A percentile compares a stretch with the other conserved stretches of the same genome.
Conservation (phyloP, 306 rosid species). For the Amphicarpaea edgeworthii region DNA sequence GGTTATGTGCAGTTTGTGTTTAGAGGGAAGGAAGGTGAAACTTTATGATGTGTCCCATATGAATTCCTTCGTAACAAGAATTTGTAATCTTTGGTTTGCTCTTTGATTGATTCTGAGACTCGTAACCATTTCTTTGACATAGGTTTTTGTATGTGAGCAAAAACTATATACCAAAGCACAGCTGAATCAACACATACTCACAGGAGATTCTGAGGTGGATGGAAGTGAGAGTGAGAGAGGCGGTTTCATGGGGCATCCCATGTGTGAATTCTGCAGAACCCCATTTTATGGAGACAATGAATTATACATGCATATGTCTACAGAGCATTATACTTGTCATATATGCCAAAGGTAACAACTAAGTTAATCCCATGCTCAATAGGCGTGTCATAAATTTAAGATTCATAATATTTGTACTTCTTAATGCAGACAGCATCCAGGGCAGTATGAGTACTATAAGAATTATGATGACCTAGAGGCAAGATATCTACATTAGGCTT, state of each 20-base stretch:
- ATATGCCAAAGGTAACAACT: conserved; percentile 83
- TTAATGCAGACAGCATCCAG: conserved; percentile 84
- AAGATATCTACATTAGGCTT: conserved; percentile 49
- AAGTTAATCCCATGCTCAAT: conserved; percentile 13
- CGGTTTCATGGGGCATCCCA: conserved; percentile 95
- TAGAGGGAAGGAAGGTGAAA: conserved; percentile 94
- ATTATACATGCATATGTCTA: conserved; percentile 87
- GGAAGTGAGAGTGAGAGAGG: conserved; percentile 99
- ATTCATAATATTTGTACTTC: conserved; percentile 35
- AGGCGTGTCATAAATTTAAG: background rate
- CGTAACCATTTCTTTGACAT: conserved; percentile 36
- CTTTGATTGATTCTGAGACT: conserved; percentile 27
- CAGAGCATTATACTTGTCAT: conserved; percentile 94
- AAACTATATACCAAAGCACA: conserved; percentile 85
- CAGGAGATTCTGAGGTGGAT: conserved; percentile 95
- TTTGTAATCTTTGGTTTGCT: conserved; percentile 3
- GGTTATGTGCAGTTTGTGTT: conserved; percentile 85
- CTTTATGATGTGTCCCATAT: conserved; percentile 4
- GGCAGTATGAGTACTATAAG: conserved; percentile 85
- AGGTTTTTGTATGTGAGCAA: conserved; percentile 97
- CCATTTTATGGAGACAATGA: conserved; percentile 97
- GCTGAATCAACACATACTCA: conserved; percentile 77
- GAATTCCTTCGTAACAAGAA: conserved; percentile 19
- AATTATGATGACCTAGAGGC: conserved; percentile 96
- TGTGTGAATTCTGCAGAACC: conserved; percentile 87